Percentiles rank a stretch among this genome's conserved stretches.
phyloP scores from a whole-genome alignment of 1,284 basidiomycete genomes.

The Puccinia hordei region DNA sequence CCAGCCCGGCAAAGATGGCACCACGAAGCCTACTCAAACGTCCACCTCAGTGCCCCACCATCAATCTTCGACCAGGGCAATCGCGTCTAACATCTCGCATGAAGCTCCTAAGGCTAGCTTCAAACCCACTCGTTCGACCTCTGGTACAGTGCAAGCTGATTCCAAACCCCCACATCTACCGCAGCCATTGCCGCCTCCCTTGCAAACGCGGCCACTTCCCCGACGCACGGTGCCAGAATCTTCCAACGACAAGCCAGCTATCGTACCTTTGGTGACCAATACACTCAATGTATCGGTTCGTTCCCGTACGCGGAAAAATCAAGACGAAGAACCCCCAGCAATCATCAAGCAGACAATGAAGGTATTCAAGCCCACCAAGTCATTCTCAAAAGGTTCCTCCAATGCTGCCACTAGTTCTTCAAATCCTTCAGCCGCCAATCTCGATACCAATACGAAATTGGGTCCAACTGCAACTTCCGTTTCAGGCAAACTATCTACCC shows the following conservation, averaged over 20 bases:
- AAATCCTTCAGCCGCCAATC: constrained; percentile 4
- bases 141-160: constrained; percentile 4
- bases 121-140: constrained; percentile 25
- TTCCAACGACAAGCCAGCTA: not conserved
- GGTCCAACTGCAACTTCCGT: not conserved
- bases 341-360: constrained; percentile 15
- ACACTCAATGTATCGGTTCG: constrained; percentile 29
- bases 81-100: constrained; percentile 1
- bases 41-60: not conserved
- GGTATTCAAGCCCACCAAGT: constrained; percentile 35
- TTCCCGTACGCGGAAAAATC: constrained; percentile 17
- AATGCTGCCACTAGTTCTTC: constrained; percentile 21
- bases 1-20: constrained; percentile 21
- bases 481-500: not conserved
- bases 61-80: not conserved
- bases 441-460: constrained; percentile 1
- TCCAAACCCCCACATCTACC: constrained; percentile 16
- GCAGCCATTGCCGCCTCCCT: not conserved
- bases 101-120: constrained; percentile 15
- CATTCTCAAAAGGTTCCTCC: constrained; percentile 1
- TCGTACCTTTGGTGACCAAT: not conserved
- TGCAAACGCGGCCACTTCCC: constrained; percentile 26
- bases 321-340: not conserved
- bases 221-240: constrained; percentile 11
- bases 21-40: not conserved